Conservation (phyloP, 441 rosid genomes). For the Pelargonium exstipulatum region DNA sequence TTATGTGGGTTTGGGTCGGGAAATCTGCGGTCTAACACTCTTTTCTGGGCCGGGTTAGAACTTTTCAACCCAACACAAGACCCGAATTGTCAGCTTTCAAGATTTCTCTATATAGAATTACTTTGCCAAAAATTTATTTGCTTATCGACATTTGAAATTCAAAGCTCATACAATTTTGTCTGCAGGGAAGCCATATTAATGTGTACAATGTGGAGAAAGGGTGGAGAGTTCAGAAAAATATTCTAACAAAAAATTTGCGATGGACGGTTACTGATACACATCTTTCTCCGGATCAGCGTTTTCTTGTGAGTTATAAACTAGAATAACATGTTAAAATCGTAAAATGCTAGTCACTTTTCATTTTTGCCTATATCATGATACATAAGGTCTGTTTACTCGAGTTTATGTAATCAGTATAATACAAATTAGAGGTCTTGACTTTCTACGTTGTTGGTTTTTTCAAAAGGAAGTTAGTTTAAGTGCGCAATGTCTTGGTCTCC, state of each 20-base stretch:
- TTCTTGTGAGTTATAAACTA: conserved; percentile 45
- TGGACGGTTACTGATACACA: conserved; percentile 90
- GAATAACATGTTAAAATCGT: not conserved
- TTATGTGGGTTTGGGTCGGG: too few species aligned
- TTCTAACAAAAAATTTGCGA: conserved; percentile 53
- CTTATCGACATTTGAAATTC: not conserved
- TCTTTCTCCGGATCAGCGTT: conserved; percentile 73
- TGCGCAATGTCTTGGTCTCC: not conserved
- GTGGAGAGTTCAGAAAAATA: conserved; percentile 73
- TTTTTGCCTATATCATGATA: too few species aligned
- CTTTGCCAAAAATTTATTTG: not conserved
- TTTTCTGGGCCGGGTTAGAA: too few species aligned
- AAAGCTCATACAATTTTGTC: not conserved
- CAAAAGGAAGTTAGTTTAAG: not conserved
- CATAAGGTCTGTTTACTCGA: too few species aligned
- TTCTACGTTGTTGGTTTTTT: too few species aligned
- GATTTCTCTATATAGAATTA: too few species aligned
- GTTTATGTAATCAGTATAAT: too few species aligned
- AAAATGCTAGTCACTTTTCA: not conserved
- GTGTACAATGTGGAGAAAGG: conserved; percentile 67
- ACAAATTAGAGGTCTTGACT: too few species aligned
- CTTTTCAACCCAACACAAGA: too few species aligned
- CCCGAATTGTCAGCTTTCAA: too few species aligned
- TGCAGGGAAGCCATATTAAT: conserved; percentile 64
- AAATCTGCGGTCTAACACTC: too few species aligned